These are phyloP conservation scores for Beauveria scarabaeidicola DNA, from an alignment of 2,329 filamentous ascomycete genomes.

Conservation along the genomic window DNA sequence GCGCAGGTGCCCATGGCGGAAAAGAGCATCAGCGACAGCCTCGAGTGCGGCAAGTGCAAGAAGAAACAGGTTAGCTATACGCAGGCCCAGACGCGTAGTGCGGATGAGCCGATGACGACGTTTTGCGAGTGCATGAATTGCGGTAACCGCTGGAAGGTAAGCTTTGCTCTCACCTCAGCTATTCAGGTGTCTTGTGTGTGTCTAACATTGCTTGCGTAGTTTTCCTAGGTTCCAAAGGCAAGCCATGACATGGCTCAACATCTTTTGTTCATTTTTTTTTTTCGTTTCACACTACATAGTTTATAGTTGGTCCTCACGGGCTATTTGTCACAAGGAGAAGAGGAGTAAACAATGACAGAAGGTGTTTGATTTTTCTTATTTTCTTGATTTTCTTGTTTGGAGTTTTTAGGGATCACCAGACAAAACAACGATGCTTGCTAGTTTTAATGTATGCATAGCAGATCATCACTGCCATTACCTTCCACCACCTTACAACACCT, in stretches of 20 bases:
- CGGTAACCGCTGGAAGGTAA: constrained; percentile 64
- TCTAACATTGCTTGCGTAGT: constrained; percentile 1
- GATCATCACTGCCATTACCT: background rate
- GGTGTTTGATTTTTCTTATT: constrained; percentile 1
- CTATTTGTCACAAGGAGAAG: background rate
- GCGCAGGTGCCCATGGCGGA: constrained; percentile 89
- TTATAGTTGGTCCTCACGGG: background rate
- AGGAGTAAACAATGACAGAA: constrained; percentile 1
- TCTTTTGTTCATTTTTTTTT: constrained; percentile 12
- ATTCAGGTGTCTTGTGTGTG: no score
- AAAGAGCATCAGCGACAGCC: constrained; percentile 78
- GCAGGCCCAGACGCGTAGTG: constrained; percentile 89
- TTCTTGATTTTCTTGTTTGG: background rate
- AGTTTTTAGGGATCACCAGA: background rate
- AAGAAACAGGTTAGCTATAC: constrained; percentile 92
- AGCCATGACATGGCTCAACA: no score
- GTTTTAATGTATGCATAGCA: constrained; percentile 5
- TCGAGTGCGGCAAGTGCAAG: constrained; percentile 87
- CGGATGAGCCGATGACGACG: constrained; percentile 86
- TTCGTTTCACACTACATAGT: constrained; percentile 5
- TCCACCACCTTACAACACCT: background rate
- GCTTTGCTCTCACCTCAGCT: constrained; percentile 15
- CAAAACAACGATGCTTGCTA: constrained; percentile 1
- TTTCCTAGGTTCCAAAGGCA: background rate
- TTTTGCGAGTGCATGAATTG: constrained; percentile 66